phyloP scores from a whole-genome alignment of 306 rosid species.

The Cucurbita argyrosperma region DNA sequence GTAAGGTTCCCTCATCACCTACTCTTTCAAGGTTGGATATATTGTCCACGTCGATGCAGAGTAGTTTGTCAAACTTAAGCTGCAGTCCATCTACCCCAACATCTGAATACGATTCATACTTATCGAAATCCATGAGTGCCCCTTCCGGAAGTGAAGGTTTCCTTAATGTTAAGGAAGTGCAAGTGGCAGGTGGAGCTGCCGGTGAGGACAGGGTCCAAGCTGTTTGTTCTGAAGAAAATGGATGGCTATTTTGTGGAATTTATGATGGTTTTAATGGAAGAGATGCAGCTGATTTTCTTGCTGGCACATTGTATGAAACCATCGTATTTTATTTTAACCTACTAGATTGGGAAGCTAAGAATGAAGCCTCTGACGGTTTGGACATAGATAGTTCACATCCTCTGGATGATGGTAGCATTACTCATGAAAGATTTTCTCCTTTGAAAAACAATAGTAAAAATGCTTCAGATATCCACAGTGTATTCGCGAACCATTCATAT shows the following conservation, averaged over 20 bases:
- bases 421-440: slow-evolving; percentile 14
- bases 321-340: slow-evolving; percentile 44
- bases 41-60: slow-evolving; percentile 71
- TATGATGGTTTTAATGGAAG: slow-evolving; percentile 96
- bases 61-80: slow-evolving; percentile 61
- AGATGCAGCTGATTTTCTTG: slow-evolving; percentile 97
- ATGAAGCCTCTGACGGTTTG: slow-evolving; percentile 17
- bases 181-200: slow-evolving; percentile 99
- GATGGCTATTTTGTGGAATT: slow-evolving; percentile 94
- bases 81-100: slow-evolving; percentile 64
- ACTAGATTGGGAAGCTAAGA: slow-evolving; percentile 42
- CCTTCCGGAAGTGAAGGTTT: slow-evolving; percentile 60
- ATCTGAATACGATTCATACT: slow-evolving; percentile 48
- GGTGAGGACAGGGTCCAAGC: slow-evolving; percentile 99
- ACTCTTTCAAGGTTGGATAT: slow-evolving; percentile 58
- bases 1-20: slow-evolving; percentile 70
- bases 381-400: slow-evolving; percentile 25
- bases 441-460: slow-evolving; percentile 3
- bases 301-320: slow-evolving; percentile 86
- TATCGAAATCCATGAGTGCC: slow-evolving; percentile 36
- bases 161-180: slow-evolving; percentile 65
- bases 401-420: slow-evolving; percentile 12
- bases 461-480: slow-evolving; percentile 12
- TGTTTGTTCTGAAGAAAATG: slow-evolving; percentile 94
- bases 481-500: slow-evolving; percentile 16